Conservation (phyloP, 176 grass and related monocot genomes). For the Phyllostachys edulis region DNA sequence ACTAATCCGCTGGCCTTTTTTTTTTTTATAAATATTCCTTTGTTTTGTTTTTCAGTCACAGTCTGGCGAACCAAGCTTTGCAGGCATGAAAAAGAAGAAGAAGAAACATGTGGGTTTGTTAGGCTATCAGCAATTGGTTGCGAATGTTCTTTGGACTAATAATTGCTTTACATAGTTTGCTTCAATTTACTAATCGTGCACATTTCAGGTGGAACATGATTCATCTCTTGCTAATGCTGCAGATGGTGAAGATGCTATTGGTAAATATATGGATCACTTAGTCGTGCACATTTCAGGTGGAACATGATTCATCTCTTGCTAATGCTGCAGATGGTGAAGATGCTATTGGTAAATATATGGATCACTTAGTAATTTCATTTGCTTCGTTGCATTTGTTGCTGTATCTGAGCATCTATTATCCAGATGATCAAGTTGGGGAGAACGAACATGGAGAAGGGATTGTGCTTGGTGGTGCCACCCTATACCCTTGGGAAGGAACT, state of each 20-base stretch:
- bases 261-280: too few relatives aligned
- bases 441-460: constrained; percentile 87
- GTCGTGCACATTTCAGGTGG: constrained; percentile 56
- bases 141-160: constrained; percentile 11
- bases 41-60: constrained; percentile 40
- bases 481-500: constrained; percentile 87
- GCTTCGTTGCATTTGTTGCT: neutral
- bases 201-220: too few relatives aligned
- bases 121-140: neutral
- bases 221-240: too few relatives aligned
- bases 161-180: neutral
- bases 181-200: neutral
- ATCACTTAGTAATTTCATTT: neutral
- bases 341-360: constrained; percentile 36
- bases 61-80: constrained; percentile 55
- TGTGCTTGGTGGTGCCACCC: constrained; percentile 40
- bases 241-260: too few relatives aligned
- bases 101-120: constrained; percentile 77
- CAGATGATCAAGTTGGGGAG: constrained; percentile 80
- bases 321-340: constrained; percentile 43
- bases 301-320: constrained; percentile 49
- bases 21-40: neutral
- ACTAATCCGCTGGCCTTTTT: neutral
- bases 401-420: neutral
- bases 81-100: constrained; percentile 96